These are phyloP conservation scores for Neonothopanus nambi DNA, from an alignment of 1,284 basidiomycete genomes.

Conservation along the genomic window DNA sequence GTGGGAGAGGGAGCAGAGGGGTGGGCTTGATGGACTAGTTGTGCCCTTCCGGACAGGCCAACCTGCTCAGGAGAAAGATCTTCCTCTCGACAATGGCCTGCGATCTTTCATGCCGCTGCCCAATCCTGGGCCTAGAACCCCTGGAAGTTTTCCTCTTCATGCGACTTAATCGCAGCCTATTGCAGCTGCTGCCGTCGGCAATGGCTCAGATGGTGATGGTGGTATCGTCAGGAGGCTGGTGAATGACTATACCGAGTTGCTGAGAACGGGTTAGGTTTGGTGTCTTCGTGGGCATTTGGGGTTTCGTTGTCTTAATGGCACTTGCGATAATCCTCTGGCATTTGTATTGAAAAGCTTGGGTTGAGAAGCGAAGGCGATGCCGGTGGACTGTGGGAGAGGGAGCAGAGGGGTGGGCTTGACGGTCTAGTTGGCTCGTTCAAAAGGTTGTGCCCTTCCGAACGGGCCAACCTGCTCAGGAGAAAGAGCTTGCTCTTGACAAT, in stretches of 20 bases:
- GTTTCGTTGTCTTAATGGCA: constrained; percentile 73
- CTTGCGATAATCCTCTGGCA: constrained; percentile 66
- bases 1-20: constrained; percentile 54
- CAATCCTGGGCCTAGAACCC: constrained; percentile 28
- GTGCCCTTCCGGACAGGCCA: constrained; percentile 39
- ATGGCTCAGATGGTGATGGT: constrained; percentile 52
- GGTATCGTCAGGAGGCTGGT: constrained; percentile 79
- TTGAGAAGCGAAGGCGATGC: constrained; percentile 48
- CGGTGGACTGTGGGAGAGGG: constrained; percentile 44
- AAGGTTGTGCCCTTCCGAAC: constrained; percentile 41
- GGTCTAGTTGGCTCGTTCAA: constrained; percentile 32
- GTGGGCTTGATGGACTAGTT: constrained; percentile 43
- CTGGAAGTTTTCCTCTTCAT: constrained; percentile 20
- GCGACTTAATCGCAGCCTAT: constrained; percentile 63
- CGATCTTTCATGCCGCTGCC: constrained; percentile 52
- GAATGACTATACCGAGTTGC: constrained; percentile 65
- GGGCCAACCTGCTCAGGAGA: constrained; percentile 28
- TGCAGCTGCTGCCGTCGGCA: constrained; percentile 77
- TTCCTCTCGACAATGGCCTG: constrained; percentile 26
- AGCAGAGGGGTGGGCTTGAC: constrained; percentile 50
- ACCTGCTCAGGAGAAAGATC: constrained; percentile 27
- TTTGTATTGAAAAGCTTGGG: constrained; percentile 50
- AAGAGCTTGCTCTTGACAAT: constrained; percentile 12
- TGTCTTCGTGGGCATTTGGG: constrained; percentile 82
- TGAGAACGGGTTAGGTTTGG: constrained; percentile 84